Base-by-base conservation (phyloP, 1,139 yeast species). In the Pichia sp. region DNA sequence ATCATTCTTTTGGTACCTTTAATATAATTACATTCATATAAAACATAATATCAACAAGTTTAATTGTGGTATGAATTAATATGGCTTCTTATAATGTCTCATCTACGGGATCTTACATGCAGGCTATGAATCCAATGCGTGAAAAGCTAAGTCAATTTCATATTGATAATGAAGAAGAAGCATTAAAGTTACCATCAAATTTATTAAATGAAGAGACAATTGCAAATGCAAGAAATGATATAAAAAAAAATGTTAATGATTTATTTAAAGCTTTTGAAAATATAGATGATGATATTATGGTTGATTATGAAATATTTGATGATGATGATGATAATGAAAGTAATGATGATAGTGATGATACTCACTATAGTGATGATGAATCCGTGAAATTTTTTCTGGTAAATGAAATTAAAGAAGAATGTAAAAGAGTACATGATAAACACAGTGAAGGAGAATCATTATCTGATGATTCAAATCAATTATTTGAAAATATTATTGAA, bases 91-190 rank as follows among this genome's bases (percentile, higher is more conserved):
- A 71, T 48, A 68, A 72, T 33, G 81, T 71, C 9, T 66, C 74
- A n/a, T 80, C 88, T 1, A 80, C 88, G 5, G 74, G 77, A 59
- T 81, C 91, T 27, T 83, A 76, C 62, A 78, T 82, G 84, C 76
- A 74, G 56, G 89, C 91, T 28, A 81, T 83, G 87, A 74, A 70
- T 56, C 73, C 78, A 2, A 72, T 83, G 78, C 63, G 74, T 27
- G 76, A 71, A 11, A 60, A 70, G 1, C 56, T 78, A 38, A 57
- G 59, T 8, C 49, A 54, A 2, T 47, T 76, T 21, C 59, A 63
- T 0, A 42, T 65, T 1, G 58, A 50, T 4, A 52, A 48, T 10
- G 68, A 60, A 31, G 55, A 55, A 14, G 51, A 54, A 11, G 37
- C 42, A 6, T 45, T 56, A 13, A 57, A 49, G 28, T 23, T 59